Base-by-base conservation (phyloP, 805 yeast genomes). In the Yamadazyma paraphyllophila region DNA sequence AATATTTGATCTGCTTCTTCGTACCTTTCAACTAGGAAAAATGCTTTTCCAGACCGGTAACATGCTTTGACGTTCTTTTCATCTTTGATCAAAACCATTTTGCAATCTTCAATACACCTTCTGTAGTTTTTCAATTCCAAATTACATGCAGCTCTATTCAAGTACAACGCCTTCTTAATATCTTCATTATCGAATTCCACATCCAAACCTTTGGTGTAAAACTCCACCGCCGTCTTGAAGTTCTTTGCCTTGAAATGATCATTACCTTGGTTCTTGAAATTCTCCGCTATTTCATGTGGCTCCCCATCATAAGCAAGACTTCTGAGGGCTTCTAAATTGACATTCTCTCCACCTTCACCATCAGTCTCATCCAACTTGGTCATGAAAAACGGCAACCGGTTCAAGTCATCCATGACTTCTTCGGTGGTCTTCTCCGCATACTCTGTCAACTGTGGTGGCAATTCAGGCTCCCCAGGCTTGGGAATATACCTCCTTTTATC, bases 261-360 rank as follows among this genome's bases (percentile, higher is more conserved):
- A 62, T 95, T 94, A 5, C 99, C 99, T 61, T 92, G 97, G 49
- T 79, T 83, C 52, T 90, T 89, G 71, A 91, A 94, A 59, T 90
- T 91, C 17, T 80, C 74, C 3, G 97, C 97, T 30, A 90, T 73
- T 59, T 94, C 99, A 57, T 85, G 83, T 0, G 97, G 97, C 51
- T 89, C 96, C 37, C 98, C 99, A 41, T 94, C 99, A 59, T 88
- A 90, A 0, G 95, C 96, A 54, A 94, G 71, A 4, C 96, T 92
- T 59, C 84, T 85, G 46, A 94, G 73, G 0, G 99, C 99, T 60
- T 92, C 98, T 13, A 94, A 67, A 42, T 81, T 83, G 4, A 73
- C 59, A 58, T 87, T 88, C 36, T 82, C 85, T 27, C 90, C 92
- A 38, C 87, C 88, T 4, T 77, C 83, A 12, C 87, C 90, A 54